A percentile compares a stretch with the other conserved stretches of the same genome.
Evolutionary conservation across 139 green algal species (phyloP).

Genomic region (Eudorina sp.): DNA sequence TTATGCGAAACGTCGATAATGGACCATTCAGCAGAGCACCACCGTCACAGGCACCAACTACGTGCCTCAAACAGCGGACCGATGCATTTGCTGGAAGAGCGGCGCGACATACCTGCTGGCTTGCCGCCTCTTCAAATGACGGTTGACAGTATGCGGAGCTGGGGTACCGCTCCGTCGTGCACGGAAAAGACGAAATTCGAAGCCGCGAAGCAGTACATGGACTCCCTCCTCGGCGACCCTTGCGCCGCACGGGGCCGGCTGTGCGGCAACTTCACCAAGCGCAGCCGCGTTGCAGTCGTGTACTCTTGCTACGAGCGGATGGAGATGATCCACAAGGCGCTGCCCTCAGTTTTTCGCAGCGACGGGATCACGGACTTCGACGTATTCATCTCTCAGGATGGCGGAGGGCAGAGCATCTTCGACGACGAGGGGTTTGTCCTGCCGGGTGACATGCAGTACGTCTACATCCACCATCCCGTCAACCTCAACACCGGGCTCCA

Average conservation of each 20-base stretch:
- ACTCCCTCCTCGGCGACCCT: background rate
- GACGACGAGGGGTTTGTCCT: background rate
- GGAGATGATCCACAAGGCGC: background rate
- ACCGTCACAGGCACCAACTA: too few relatives aligned
- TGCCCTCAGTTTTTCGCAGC: background rate
- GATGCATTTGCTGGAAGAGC: too few relatives aligned
- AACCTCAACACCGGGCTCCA: background rate
- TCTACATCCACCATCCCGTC: background rate
- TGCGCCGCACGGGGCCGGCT: background rate
- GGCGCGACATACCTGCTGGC: too few relatives aligned
- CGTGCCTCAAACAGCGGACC: too few relatives aligned
- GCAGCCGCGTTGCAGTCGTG: background rate
- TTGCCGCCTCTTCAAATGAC: too few relatives aligned
- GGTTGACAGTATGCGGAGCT: too few relatives aligned
- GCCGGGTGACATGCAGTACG: background rate
- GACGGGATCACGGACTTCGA: background rate
- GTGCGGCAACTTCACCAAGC: background rate
- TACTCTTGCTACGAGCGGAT: slow-evolving; percentile 13
- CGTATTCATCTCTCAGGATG: slow-evolving; percentile 20
- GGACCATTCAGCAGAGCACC: too few relatives aligned
- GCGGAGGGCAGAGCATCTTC: background rate
- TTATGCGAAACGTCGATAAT: too few relatives aligned
- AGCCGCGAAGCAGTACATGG: background rate
- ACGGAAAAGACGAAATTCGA: too few relatives aligned
- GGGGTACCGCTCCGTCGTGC: too few relatives aligned